Base-by-base conservation (phyloP, 352 stramenopile species). In the Pythium guiyangense region DNA sequence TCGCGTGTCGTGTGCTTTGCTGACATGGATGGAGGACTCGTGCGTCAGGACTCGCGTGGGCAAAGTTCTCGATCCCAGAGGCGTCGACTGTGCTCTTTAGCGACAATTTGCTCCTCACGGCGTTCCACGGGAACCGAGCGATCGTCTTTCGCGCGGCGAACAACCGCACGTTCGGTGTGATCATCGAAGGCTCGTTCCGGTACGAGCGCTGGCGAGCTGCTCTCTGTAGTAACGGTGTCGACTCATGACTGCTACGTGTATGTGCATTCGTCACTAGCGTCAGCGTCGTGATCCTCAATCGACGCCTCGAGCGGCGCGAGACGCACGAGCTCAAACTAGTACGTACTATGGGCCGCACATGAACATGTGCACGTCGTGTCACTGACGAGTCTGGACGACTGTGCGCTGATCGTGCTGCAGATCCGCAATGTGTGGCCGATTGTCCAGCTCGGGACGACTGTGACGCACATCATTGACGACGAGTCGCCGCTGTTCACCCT, bases 21-120 rank as follows among this genome's bases (percentile, higher is more conserved):
- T 56, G 17, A 56, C 1, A 4, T 34, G 2, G 42, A 39, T 39
- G 37, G 17, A 14, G 22, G 15, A 26, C 31, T 44, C 25, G 17
- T 31, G 34, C 4, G 26, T 8, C 37, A 86, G 76, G 76, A 20
- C 61, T 86, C 15, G 70, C 76, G 9, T 86, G 76, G 76, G 62
- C 76, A n/a, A 86, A 84, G 27, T 86, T 86, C 26, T 84, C 76
- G 12, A 84, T 83, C 20, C 76, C 76, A 0, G 74, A 80, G 35
- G 62, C 71, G 0, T 83, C 71, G 6, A 77, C 67, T 0, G 57
- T 86, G 17, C n/a, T 73, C 3, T 84, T 74, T 58, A 86, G 76
- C 22, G 64, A 84, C 46, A 65, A 76, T 17, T 20, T 86, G 8
- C 53, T 86, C 4, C 44, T 84, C 25, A 83, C 74, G 10, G 60